These are phyloP conservation scores for Puccinia novopanici DNA, from an alignment of 1,284 basidiomycete species.

Conservation along the genomic window DNA sequence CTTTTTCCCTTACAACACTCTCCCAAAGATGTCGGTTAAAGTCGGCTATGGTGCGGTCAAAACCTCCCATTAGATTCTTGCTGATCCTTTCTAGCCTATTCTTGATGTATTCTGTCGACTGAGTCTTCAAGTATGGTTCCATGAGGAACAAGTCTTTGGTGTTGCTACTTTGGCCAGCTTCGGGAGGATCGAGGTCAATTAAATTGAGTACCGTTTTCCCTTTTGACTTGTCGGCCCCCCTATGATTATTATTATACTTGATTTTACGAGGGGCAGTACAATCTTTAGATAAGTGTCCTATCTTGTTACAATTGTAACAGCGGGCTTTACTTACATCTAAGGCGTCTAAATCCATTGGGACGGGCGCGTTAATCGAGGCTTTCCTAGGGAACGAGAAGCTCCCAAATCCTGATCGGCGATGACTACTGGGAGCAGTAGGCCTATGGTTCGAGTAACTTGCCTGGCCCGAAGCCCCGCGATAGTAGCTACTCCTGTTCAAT, in stretches of 20 bases:
- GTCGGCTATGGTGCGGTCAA: too few species aligned
- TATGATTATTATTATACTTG: not conserved
- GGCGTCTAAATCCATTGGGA: conserved; percentile 32
- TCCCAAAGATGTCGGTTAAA: too few species aligned
- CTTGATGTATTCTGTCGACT: not conserved
- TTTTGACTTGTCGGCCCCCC: not conserved
- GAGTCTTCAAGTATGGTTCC: not conserved
- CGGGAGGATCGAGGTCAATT: not conserved
- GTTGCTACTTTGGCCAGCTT: not conserved
- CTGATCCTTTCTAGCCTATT: not conserved
- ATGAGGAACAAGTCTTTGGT: not conserved
- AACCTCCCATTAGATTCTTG: too few species aligned
- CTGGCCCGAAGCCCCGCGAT: not conserved
- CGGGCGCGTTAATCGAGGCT: not conserved
- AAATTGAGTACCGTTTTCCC: not conserved
- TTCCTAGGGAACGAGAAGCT: not conserved
- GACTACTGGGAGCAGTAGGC: not conserved
- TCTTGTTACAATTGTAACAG: conserved; percentile 38
- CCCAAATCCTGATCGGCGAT: too few species aligned
- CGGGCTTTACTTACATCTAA: too few species aligned
- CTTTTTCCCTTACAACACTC: too few species aligned
- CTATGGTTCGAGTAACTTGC: not conserved
- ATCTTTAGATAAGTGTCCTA: conserved; percentile 32
- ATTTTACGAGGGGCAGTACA: conserved; percentile 3
- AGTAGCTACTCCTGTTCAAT: not conserved